A percentile compares a stretch with the other conserved stretches of the same genome.
phyloP scores from a whole-genome alignment of 2,329 filamentous ascomycete species.

The Zymoseptoria passerinii region DNA sequence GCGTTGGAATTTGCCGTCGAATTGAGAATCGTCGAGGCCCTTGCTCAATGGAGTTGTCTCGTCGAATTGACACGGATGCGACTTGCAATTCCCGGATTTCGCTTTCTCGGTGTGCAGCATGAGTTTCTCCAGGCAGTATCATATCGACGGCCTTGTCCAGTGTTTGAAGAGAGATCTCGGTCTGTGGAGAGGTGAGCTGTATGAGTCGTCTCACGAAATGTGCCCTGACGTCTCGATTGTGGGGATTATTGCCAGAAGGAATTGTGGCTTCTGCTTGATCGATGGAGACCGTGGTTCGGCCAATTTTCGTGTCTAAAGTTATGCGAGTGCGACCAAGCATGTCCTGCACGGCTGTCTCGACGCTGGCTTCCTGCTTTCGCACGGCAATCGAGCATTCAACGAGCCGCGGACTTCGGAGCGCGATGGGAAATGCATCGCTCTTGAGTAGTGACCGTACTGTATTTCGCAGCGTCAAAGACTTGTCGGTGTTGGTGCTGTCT shows the following conservation, averaged over 20 bases:
- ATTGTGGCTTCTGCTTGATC: too few species aligned
- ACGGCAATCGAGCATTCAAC: slow-evolving; percentile 51
- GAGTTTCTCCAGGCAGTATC: slow-evolving; percentile 32
- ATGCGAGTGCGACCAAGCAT: slow-evolving; percentile 45
- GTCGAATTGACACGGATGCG: neutral
- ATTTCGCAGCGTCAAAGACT: slow-evolving; percentile 70
- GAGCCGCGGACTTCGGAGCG: slow-evolving; percentile 58
- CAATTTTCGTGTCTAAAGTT: slow-evolving; percentile 35
- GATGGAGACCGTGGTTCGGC: slow-evolving; percentile 16
- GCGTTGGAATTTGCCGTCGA: neutral
- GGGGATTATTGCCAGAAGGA: too few species aligned
- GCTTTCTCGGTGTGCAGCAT: slow-evolving; percentile 10
- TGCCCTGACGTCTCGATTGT: slow-evolving; percentile 25
- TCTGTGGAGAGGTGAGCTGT: slow-evolving; percentile 42
- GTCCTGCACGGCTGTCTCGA: slow-evolving; percentile 47
- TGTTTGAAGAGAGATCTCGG: slow-evolving; percentile 36
- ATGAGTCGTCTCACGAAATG: slow-evolving; percentile 42
- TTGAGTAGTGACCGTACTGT: slow-evolving; percentile 62
- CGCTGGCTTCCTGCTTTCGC: slow-evolving; percentile 35
- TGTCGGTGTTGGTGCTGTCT: slow-evolving; percentile 73
- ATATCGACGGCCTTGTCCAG: slow-evolving; percentile 34
- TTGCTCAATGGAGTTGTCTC: neutral
- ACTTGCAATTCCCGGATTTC: neutral
- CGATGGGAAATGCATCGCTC: slow-evolving; percentile 55
- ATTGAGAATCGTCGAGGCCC: neutral